phyloP scores from a whole-genome alignment of 1,284 basidiomycete species.

The Entoloma clypeatum region DNA sequence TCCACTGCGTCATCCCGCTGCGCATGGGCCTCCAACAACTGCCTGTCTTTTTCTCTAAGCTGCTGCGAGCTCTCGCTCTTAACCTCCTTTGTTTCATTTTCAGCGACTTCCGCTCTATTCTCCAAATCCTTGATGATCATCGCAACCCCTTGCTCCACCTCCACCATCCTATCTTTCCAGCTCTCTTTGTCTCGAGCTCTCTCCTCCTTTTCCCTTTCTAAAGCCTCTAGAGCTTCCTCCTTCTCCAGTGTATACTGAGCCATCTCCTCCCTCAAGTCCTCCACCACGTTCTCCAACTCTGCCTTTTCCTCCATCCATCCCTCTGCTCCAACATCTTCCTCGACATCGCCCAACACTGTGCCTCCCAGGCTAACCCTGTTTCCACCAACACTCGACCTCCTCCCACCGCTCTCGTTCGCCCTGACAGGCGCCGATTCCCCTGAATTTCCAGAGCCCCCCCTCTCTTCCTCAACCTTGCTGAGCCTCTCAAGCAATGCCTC shows the following conservation, averaged over 20 bases:
- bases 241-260: conserved; percentile 37
- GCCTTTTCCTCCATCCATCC: conserved; percentile 66
- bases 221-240: conserved; percentile 34
- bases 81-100: conserved; percentile 38
- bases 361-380: conserved; percentile 50
- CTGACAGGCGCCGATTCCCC: conserved; percentile 16
- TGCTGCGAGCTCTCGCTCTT: conserved; percentile 38
- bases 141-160: conserved; percentile 65
- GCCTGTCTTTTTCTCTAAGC: conserved; percentile 44
- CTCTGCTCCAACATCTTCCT: conserved; percentile 55
- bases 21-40: conserved; percentile 39
- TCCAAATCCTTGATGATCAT: conserved; percentile 65
- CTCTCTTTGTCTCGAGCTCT: conserved; percentile 58
- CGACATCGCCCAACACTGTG: conserved; percentile 51
- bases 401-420: conserved; percentile 11
- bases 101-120: conserved; percentile 47
- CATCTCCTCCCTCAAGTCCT: conserved; percentile 47
- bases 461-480: conserved; percentile 45
- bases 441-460: conserved; percentile 30
- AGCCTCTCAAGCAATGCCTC: conserved; percentile 52
- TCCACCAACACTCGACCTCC: conserved; percentile 29
- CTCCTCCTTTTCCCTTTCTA: conserved; percentile 52
- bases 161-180: conserved; percentile 64
- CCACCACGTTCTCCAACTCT: conserved; percentile 45
- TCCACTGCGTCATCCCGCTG: conserved; percentile 55